phyloP scores from a whole-genome alignment of 768 basidiomycete species.

The Kwoniella heveanensis region DNA sequence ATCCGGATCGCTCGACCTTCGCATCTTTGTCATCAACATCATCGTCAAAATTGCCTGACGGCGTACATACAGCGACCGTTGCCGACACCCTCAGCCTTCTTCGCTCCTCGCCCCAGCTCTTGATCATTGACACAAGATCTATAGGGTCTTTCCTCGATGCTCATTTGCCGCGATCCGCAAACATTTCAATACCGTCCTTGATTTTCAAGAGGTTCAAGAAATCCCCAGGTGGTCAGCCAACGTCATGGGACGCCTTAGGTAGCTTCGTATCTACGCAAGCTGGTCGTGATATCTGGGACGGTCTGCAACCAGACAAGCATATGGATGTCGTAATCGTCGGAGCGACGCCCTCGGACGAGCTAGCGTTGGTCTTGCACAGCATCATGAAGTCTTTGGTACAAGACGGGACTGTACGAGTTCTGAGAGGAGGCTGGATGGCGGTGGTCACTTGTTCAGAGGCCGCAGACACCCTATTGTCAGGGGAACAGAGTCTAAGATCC shows the following conservation, averaged over 20 bases:
- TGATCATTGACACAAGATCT: slow-evolving; percentile 81
- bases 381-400: slow-evolving; percentile 27
- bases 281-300: slow-evolving; percentile 73
- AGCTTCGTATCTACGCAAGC: slow-evolving; percentile 80
- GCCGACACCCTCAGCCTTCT: slow-evolving; percentile 52
- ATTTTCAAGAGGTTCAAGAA: slow-evolving; percentile 83
- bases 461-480: slow-evolving; percentile 13
- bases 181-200: slow-evolving; percentile 84
- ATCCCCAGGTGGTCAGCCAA: slow-evolving; percentile 54
- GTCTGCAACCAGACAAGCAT: slow-evolving; percentile 68
- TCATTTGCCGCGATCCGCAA: slow-evolving; percentile 72
- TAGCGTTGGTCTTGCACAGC: slow-evolving; percentile 22
- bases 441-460: slow-evolving; percentile 14
- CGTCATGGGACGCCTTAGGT: slow-evolving; percentile 67
- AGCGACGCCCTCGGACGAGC: slow-evolving; percentile 26
- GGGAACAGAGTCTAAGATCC: slow-evolving; percentile 15
- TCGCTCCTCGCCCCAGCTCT: slow-evolving; percentile 59
- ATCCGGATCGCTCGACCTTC: slow-evolving; percentile 2
- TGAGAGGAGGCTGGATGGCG: slow-evolving; percentile 45
- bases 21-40: neutral
- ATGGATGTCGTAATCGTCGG: slow-evolving; percentile 40
- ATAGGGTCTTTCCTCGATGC: slow-evolving; percentile 66
- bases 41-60: slow-evolving; percentile 7
- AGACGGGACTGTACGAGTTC: slow-evolving; percentile 23
- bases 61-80: slow-evolving; percentile 12